Evolutionary conservation across 2,329 filamentous ascomycete species (phyloP), one percentile per base, ranked within the genome.

Genomic region (Trichoderma gracile): DNA sequence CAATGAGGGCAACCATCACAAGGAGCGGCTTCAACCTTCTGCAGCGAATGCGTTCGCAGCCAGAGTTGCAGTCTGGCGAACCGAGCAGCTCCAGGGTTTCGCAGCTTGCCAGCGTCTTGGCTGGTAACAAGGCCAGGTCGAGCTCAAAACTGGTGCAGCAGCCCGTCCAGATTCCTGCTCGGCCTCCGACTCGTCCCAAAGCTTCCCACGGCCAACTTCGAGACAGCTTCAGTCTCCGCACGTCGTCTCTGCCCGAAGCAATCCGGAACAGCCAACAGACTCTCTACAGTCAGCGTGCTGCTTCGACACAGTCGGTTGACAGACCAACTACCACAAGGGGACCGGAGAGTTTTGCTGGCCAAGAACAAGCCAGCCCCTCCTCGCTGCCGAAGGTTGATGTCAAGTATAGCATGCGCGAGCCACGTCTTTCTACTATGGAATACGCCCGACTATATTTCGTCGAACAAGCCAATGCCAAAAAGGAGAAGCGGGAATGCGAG

Each of bases 371-470:
- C 12, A 10, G 42, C 42, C 46, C n/a, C 2, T 58, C 49, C 25
- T 53, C 49, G 5, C 40, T 62, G 8, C 19, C n/a, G 2, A 53
- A 62, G 19, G 49, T 49, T 25, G 49, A 62, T 15, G 25, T 62
- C 25, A 46, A 30, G 23, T 69, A 65, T 50, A 45, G 8, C 17
- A 63, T 77, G 21, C 66, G 56, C 5, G 60, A 67, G 21, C 75
- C 77, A 0, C 73, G 76, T 0, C 55, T 80, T 4, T 78, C 77
- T 1, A 76, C 77, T 0, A 78, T 79, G 76, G 78, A 80, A 49
- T 79, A 79, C 54, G 64, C 71, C 9, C 73, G 78, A 8, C 67
- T 73, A 6, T 77, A 75, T 53, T 69, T 77, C 40, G 65, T 79
- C 2, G 73, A 77, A 52, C 73, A 76, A 49, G 70, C 73, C 5